These are phyloP conservation scores for Phyllosticta capitalensis DNA, from an alignment of 2,329 filamentous ascomycete species.

Conservation along the genomic window DNA sequence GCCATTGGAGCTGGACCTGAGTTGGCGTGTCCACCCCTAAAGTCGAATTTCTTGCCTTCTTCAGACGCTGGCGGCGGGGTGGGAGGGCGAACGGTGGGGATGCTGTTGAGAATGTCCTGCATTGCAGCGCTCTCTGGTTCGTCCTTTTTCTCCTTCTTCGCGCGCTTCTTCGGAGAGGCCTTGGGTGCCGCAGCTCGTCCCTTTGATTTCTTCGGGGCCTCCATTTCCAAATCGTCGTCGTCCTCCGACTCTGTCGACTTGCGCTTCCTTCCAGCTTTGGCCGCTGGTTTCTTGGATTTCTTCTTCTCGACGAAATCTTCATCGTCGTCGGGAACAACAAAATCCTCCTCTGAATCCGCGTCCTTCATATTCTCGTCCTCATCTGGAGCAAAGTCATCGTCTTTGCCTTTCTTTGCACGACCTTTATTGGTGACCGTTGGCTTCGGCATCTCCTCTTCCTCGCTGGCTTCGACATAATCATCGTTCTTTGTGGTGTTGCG, in stretches of 20 bases:
- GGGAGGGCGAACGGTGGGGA: constrained; percentile 73
- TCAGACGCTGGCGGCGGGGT: constrained; percentile 53
- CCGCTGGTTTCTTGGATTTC: constrained; percentile 27
- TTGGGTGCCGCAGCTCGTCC: constrained; percentile 18
- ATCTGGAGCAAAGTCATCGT: constrained; percentile 32
- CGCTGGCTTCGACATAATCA: constrained; percentile 49
- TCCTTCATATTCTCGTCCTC: constrained; percentile 47
- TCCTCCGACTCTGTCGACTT: constrained; percentile 46
- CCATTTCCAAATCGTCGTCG: constrained; percentile 47
- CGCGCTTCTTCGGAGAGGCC: constrained; percentile 45
- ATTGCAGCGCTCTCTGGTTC: constrained; percentile 60
- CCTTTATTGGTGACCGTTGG: constrained; percentile 28
- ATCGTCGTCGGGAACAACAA: constrained; percentile 35
- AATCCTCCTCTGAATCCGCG: constrained; percentile 36
- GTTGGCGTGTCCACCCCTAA: constrained; percentile 47
- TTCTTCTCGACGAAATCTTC: constrained; percentile 31
- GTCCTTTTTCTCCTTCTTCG: constrained; percentile 61
- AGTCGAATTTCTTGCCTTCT: constrained; percentile 68
- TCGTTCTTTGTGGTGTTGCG: constrained; percentile 41
- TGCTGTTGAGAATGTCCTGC: constrained; percentile 77
- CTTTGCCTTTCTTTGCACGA: constrained; percentile 36
- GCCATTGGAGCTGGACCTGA: constrained; percentile 49
- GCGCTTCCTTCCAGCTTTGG: constrained; percentile 39
- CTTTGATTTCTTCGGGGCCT: constrained; percentile 28
- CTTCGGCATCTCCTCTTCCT: constrained; percentile 22